Evolutionary conservation across 441 rosid species (phyloP).

Genomic region (Corymbia calophylla): DNA sequence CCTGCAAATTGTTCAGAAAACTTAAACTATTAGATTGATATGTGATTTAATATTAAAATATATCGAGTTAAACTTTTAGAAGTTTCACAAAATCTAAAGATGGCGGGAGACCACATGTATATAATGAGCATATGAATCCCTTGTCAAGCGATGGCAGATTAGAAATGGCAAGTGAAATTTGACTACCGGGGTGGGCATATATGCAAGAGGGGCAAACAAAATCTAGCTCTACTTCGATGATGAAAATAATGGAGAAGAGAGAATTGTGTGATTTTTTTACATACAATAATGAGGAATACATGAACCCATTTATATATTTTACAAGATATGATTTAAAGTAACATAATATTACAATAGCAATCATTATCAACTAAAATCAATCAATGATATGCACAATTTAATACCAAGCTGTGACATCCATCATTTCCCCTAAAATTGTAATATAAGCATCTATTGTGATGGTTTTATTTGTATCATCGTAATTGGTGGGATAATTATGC

Average conservation of each 20-base stretch:
- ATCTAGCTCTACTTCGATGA: background rate
- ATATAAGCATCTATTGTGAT: background rate
- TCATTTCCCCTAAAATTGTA: background rate
- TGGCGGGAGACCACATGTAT: rapidly evolving
- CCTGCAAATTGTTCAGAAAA: background rate
- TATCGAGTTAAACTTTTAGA: background rate
- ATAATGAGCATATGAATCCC: background rate
- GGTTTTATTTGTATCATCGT: too few species aligned
- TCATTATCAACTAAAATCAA: background rate
- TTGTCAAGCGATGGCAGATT: background rate
- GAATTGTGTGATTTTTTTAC: background rate
- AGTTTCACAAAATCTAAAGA: background rate
- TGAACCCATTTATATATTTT: background rate
- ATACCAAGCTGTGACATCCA: background rate
- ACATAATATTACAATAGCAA: background rate
- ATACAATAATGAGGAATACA: background rate
- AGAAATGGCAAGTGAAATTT: background rate
- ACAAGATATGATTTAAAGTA: background rate
- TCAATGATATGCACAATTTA: background rate
- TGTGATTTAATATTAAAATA: background rate
- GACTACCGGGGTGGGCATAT: background rate
- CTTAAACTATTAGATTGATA: background rate
- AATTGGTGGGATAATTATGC: too few species aligned
- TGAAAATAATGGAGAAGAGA: background rate
- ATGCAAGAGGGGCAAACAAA: background rate